Evolutionary conservation across 441 rosid genomes (phyloP), one percentile per base, ranked within the genome.

Genomic region (Francoa sonchifolia): DNA sequence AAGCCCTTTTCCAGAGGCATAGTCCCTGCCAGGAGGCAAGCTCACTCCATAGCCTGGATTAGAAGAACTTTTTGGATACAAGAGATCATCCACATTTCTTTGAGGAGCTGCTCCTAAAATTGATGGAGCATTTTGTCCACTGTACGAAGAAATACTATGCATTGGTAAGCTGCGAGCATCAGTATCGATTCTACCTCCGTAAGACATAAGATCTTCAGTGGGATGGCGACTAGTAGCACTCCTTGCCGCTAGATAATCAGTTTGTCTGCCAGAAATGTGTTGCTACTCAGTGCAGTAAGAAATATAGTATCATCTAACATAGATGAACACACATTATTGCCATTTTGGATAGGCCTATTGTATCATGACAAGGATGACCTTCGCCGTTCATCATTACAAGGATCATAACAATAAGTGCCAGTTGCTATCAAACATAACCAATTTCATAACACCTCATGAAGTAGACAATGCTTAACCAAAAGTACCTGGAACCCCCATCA

Each of bases 31-130:
- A 48, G 99, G 97, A 68, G 99, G 99, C 61, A 92, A 62, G 73
- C 99, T 92, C 60, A 92, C 92, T 33, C 95, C 97, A 68, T 92
- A 87, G 34, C 97, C 99, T 14, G 99, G 99, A 69, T 92, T 87
- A 21, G 87, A 64, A 29, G 86, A 72, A 52, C 68, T 69, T 50
- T 75, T 84, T 29, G 72, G 48, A 59, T 83, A 69, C 10, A 76
- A 45, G 43, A 79, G 71, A 53, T 92, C 95, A 33, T 92, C 99
- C 44, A 68, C 67, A 45, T 73, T 87, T 64, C 83, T 86, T 47
- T 77, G 73, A 2, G 95, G 97, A 61, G 65, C 94, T 52, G 95
- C 95, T 49, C 97, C 97, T 72, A 87, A 66, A 45, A 92, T 72
- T 11, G 99, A 81, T 30, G 95, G 69, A 57, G 85, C 48, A 62